Base-by-base conservation (phyloP, 2,329 filamentous ascomycete genomes). In the Helotiales sp. region DNA sequence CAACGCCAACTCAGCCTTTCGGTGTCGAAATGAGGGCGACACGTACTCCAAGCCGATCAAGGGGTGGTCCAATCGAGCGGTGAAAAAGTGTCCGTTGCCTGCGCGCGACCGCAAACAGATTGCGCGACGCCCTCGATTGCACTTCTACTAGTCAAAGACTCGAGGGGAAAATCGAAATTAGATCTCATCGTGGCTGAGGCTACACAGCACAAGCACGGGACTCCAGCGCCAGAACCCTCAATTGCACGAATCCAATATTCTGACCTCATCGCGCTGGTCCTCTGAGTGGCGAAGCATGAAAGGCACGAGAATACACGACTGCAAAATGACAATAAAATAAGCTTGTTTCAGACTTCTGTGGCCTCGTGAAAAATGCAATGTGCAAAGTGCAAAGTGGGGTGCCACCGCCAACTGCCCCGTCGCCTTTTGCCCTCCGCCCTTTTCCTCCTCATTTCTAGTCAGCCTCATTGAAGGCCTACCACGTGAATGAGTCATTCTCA, bases 11-110 rank as follows among this genome's bases (percentile, higher is more conserved):
- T 17, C 58, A 63, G 66, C 58, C 26, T 63, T 52, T 69, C 69
- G 69, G 67, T 71, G 69, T 65, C 59, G 47, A n/a, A 40, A 64
- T 45, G 47, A 57, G 37, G 57, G 30, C 55, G 50, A 55, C 57
- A 60, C 49, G 49, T 28, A 43, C 40, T 59, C 22, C 34, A 3
- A 40, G n/a, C 34, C 55, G 22, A 37, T 45, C 55, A 30, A 28
- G 20, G 5, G 32, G 22, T 4, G 28, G 4, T 57, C 32, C n/a
- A 32, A 57, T 57, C 8, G 37, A 59, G 55, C 55, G 55, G 55
- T 59, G 3, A 28, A 59, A 59, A 59, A 6, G 30, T 20, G 30
- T 22, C 32, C 52, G 30, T 34, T 32, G 52, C 52, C n/a, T 34
- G 32, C 32, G 52, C 52, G 52, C 30, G 30, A 57, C 52, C 3